Evolutionary conservation across 148 eudicot species (phyloP), one percentile per base, ranked within the genome.

Genomic region (Vaccinium vitisidaea): DNA sequence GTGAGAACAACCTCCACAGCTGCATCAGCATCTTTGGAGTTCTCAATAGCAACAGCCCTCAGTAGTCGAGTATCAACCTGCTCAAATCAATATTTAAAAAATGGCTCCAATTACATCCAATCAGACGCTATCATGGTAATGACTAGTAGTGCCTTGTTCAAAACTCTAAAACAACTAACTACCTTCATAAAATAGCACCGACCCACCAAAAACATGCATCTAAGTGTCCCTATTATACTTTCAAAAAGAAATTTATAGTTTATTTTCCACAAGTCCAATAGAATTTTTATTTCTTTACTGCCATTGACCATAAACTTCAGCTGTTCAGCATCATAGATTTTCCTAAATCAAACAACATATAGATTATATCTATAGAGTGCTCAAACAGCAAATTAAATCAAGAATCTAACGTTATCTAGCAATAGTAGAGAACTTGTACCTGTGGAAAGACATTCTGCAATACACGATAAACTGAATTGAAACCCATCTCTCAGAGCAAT

Each of bases 41-140:
- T 92, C 86, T 96, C 98, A 73, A 94, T 93, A 52, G 98, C 96
- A 86, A 93, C 98, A 87, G 98, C 98, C 86, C 90, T 92, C 82
- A 94, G 88, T 25, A 89, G 79, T 58, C 98, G 95, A 30, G 84
- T 59, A 90, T 96, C 98, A 87, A 94, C 88, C 98, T 96, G 77
- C 84, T 78, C 63, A 84, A 81, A 86, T 39, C 36, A 81, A 90
- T 61, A 16, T 5, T 25, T 4, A 18, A 77, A 67, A 46, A n/a
- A 30, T 59, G 21, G 21, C 27, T 5, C 19, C 11, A 32, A 52
- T 48, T 53, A 10, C 56, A 78, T 78, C 23, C 59, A 52, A 30
- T 32, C 2, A 9, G 30, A 78, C 55, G 39, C 6, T 79, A 54
- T 32, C 12, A 14, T 55, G 55, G 7, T 11, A 78, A 78, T 12